These are phyloP conservation scores for Capsicum chinense DNA, from an alignment of 257 asterid genomes.

Conservation along the genomic window DNA sequence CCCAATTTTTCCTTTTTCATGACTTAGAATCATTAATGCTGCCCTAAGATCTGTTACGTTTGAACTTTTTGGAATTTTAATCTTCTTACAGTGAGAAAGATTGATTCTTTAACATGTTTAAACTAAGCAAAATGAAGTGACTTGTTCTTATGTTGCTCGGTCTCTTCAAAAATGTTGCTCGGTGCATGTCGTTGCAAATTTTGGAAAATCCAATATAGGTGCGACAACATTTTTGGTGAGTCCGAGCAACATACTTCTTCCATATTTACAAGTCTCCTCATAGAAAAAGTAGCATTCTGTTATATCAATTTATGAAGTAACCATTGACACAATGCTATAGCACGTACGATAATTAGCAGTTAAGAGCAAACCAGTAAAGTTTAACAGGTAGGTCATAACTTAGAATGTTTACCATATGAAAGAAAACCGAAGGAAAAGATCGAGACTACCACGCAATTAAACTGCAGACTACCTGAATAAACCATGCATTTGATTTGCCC, in stretches of 20 bases:
- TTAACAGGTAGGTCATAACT: background rate
- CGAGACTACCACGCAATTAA: background rate
- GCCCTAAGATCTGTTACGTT: background rate
- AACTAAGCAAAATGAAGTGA: background rate
- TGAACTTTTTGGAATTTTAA: background rate
- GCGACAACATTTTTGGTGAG: background rate
- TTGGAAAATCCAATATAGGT: background rate
- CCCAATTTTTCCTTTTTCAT: background rate
- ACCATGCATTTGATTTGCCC: constrained; percentile 98
- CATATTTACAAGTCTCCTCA: background rate
- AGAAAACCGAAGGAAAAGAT: background rate
- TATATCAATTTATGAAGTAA: background rate
- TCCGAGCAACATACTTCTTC: background rate
- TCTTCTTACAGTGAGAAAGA: background rate
- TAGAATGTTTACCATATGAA: background rate
- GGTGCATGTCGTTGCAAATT: no score
- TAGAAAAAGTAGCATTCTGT: background rate
- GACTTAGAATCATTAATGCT: background rate
- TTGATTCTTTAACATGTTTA: background rate
- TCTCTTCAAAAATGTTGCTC: background rate
- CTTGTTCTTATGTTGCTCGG: background rate
- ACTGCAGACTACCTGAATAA: constrained; percentile 66
- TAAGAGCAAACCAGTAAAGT: background rate
- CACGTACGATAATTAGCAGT: background rate
- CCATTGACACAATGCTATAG: background rate